These are phyloP conservation scores for Phytophthora megakarya DNA, from an alignment of 352 stramenopile genomes.

Conservation along the genomic window DNA sequence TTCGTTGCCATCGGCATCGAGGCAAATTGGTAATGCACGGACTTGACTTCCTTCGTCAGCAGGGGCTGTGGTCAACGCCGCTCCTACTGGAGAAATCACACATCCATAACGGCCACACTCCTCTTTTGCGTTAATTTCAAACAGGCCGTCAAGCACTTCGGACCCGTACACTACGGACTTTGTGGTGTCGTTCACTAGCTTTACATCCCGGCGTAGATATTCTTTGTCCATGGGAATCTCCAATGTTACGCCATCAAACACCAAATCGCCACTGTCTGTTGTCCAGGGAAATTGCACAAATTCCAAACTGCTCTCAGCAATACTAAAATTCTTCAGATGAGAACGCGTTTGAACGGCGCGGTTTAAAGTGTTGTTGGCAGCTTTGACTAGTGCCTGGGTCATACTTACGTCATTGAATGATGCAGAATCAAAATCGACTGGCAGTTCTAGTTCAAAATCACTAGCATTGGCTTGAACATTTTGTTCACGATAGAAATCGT, in stretches of 20 bases:
- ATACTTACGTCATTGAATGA: conserved; percentile 27
- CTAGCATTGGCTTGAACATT: conserved; percentile 26
- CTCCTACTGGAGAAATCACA: conserved; percentile 46
- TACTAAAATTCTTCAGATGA: conserved; percentile 41
- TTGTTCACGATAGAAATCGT: conserved; percentile 54
- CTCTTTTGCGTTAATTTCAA: conserved; percentile 67
- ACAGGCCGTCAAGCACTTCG: conserved; percentile 26
- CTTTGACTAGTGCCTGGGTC: conserved; percentile 27
- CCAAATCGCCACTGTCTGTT: conserved; percentile 31
- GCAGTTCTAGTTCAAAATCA: conserved; percentile 29
- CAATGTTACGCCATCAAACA: conserved; percentile 51
- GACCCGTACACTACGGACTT: conserved; percentile 39
- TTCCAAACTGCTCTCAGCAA: conserved; percentile 37
- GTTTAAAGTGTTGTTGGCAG: conserved; percentile 35
- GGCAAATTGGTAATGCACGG: conserved; percentile 47
- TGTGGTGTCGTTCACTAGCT: conserved; percentile 41
- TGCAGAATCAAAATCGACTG: conserved; percentile 14
- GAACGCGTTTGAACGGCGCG: conserved; percentile 24
- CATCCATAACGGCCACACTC: conserved; percentile 55
- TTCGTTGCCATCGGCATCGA: conserved; percentile 37
- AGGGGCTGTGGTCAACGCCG: conserved; percentile 31
- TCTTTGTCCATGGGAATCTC: conserved; percentile 43
- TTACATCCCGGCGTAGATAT: conserved; percentile 44
- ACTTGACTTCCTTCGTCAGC: conserved; percentile 56
- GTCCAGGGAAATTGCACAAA: conserved; percentile 39